Conservation (phyloP, 2,329 filamentous ascomycete genomes). For the Talaromyces albobiverticillius region DNA sequence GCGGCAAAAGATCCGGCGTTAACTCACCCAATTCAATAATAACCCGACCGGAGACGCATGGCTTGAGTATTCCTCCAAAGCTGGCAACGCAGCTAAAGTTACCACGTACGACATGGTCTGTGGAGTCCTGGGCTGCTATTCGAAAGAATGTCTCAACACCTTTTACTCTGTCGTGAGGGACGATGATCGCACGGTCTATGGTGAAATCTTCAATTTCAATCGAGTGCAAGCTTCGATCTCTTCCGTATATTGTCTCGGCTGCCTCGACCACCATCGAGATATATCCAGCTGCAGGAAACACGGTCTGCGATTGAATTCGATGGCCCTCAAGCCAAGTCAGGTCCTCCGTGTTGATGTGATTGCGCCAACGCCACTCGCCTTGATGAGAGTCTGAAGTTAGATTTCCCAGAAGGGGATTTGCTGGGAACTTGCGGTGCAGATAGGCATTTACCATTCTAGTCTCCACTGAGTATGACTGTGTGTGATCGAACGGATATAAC, state of each 20-base stretch:
- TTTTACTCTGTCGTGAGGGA: slow-evolving; percentile 19
- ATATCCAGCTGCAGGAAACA: slow-evolving; percentile 31
- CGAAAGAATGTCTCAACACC: background rate
- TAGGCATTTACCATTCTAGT: slow-evolving; percentile 38
- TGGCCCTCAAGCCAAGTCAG: slow-evolving; percentile 34
- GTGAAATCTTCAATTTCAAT: slow-evolving; percentile 23
- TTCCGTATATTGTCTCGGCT: background rate
- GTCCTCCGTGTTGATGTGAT: slow-evolving; percentile 22
- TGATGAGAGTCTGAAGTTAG: background rate
- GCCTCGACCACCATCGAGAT: slow-evolving; percentile 27
- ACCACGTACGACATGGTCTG: background rate
- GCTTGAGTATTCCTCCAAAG: background rate
- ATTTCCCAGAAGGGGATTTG: background rate
- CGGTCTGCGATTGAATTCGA: slow-evolving; percentile 28
- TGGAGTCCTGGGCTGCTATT: slow-evolving; percentile 11
- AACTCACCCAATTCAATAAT: background rate
- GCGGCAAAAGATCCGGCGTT: background rate
- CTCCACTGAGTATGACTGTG: slow-evolving; percentile 39
- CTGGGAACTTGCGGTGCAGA: slow-evolving; percentile 29
- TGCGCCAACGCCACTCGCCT: slow-evolving; percentile 21
- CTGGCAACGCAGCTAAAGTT: slow-evolving; percentile 9
- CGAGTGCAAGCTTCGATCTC: slow-evolving; percentile 15
- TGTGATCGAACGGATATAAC: slow-evolving; percentile 48
- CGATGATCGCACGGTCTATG: slow-evolving; percentile 23
- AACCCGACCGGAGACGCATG: background rate